Evolutionary conservation across 2,329 filamentous ascomycete species (phyloP), one percentile per base, ranked within the genome.

Genomic region (Beauveria australis): DNA sequence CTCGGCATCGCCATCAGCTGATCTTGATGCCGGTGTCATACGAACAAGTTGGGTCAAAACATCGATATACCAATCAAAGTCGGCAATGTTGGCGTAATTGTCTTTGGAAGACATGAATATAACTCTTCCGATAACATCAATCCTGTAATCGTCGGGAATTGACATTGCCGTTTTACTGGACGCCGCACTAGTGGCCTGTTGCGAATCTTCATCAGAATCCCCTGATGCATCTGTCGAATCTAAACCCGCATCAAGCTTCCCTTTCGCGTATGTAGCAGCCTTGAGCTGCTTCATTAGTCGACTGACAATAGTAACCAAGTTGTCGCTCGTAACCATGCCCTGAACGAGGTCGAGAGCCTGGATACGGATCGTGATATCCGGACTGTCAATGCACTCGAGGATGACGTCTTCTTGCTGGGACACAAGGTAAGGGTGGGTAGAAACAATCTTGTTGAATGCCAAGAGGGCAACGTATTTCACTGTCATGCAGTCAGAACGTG

Each of bases 61-160:
- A 66, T 94, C 90, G 65, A 97, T 89, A 72, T 97, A 97, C 94
- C 94, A 99, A 66, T 97, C 93, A 72, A 99, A 99, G 71, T 99
- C 93, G 57, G 82, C 78, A 53, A 99, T 80, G 69, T 92, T 91
- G 44, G 83, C 82, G 72, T 97, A 99, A 63, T 92, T 96, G 65
- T 92, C 89, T 65, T 87, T 86, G 9, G 91, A 90, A 72, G 93
- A 97, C 85, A 99, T 96, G 63, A 87, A 85, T 12, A 97, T 73
- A 63, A 97, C 91, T 62, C 89, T 84, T 61, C 83, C 82, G 57
- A 97, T 91, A 22, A 97, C 91, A 67, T 90, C 90, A 43, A 87
- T 78, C 56, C 87, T 87, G 72, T 97, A 99, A 65, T 96, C 91
- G 63, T 92, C 88, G 0, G 94, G 92, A 8, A 97, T 78, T 10